Evolutionary conservation across 2,329 filamentous ascomycete species (phyloP).

Genomic region (Beauveria caledonica): DNA sequence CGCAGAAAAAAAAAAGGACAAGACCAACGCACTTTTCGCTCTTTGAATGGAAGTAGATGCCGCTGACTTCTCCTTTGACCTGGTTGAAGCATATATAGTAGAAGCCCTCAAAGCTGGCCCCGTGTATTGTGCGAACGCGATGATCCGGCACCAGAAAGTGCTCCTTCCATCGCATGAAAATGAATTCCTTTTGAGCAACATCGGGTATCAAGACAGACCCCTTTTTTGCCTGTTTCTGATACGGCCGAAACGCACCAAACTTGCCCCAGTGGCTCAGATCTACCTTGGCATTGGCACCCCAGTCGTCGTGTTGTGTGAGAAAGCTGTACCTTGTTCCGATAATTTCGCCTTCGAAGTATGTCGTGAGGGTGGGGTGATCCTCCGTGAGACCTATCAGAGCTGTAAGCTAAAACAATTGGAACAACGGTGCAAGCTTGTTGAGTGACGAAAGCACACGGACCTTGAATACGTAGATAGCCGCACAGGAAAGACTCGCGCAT

Average conservation of each 20-base stretch:
- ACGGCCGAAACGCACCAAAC: constrained; percentile 77
- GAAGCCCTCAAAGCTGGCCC: constrained; percentile 95
- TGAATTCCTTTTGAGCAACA: constrained; percentile 70
- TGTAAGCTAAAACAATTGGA: background rate
- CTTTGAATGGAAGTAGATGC: constrained; percentile 96
- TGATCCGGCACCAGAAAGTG: constrained; percentile 96
- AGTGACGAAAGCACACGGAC: constrained; percentile 32
- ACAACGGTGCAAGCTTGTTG: constrained; percentile 17
- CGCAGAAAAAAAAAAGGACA: background rate
- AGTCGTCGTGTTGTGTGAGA: constrained; percentile 76
- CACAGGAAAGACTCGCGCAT: constrained; percentile 90
- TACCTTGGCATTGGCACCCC: constrained; percentile 87
- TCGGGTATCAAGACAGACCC: constrained; percentile 55
- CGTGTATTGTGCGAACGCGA: constrained; percentile 79
- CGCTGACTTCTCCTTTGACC: constrained; percentile 72
- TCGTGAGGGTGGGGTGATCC: constrained; percentile 94
- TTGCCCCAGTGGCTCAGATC: constrained; percentile 90
- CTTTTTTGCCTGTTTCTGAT: constrained; percentile 50
- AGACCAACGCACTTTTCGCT: constrained; percentile 77
- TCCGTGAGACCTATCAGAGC: constrained; percentile 67
- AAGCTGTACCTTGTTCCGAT: constrained; percentile 95
- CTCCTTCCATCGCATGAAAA: constrained; percentile 99
- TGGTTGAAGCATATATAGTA: constrained; percentile 99
- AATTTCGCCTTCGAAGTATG: constrained; percentile 97
- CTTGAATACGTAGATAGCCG: constrained; percentile 92